These are phyloP conservation scores for Metarhizium rileyi DNA, from an alignment of 2,329 filamentous ascomycete genomes.

Conservation along the genomic window DNA sequence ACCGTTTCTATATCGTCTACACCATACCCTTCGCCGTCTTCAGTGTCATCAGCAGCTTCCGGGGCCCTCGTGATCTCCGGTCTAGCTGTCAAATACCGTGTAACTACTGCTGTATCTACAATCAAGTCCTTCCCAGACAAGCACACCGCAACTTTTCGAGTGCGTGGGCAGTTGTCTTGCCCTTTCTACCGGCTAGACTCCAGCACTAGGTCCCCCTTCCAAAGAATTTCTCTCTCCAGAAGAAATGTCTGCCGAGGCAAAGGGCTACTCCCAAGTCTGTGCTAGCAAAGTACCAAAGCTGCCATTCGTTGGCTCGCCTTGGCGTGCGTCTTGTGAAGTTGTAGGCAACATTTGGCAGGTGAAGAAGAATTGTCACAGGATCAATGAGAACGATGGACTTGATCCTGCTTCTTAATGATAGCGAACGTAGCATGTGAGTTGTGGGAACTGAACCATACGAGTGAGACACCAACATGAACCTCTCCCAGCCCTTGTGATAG, in stretches of 20 bases:
- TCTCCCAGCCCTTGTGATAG: conserved; percentile 47
- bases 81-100: conserved; percentile 37
- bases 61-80: conserved; percentile 8
- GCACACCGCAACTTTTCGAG: conserved; percentile 42
- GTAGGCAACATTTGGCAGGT: conserved; percentile 60
- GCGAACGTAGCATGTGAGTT: conserved; percentile 48
- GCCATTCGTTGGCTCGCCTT: conserved; percentile 54
- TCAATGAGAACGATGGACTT: conserved; percentile 40
- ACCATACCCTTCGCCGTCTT: conserved; percentile 5
- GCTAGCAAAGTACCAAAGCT: conserved; percentile 61
- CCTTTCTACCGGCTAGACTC: neutral
- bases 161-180: neutral
- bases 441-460: conserved; percentile 55
- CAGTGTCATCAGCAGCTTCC: conserved; percentile 10
- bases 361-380: conserved; percentile 57
- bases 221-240: conserved; percentile 64
- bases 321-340: conserved; percentile 54
- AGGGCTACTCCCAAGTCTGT: conserved; percentile 58
- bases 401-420: conserved; percentile 39
- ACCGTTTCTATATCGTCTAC: conserved; percentile 38
- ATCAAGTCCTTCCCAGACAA: conserved; percentile 55
- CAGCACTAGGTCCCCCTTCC: conserved; percentile 52
- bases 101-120: conserved; percentile 49
- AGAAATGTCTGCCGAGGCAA: conserved; percentile 56
- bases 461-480: conserved; percentile 52